A percentile compares a stretch with the other conserved stretches of the same genome.
These are phyloP conservation scores for Boechera retrofracta DNA, from an alignment of 345 rosid genomes.

Conservation along the genomic window DNA sequence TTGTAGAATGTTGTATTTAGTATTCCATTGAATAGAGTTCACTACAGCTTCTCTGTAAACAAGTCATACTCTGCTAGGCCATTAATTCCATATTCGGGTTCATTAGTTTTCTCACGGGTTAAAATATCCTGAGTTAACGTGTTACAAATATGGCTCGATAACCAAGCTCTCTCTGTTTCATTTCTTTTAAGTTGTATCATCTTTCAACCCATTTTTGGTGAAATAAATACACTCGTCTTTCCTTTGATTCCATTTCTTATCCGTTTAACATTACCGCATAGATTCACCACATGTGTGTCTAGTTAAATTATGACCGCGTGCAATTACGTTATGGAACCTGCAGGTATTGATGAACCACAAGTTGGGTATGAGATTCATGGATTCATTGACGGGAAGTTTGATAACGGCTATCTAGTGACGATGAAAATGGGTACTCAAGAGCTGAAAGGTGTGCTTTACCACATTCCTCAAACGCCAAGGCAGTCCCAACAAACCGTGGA, in stretches of 20 bases:
- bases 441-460: conserved; percentile 84
- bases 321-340: not conserved
- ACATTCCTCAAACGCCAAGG: conserved; percentile 51
- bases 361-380: conserved; percentile 66
- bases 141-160: not conserved
- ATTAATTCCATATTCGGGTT: not conserved
- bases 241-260: conserved; percentile 12
- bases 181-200: conserved; percentile 15
- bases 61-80: not conserved
- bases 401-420: conserved; percentile 79
- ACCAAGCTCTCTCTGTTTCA: conserved; percentile 5
- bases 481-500: conserved; percentile 35
- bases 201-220: not conserved
- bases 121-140: not conserved
- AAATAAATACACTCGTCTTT: conserved; percentile 9
- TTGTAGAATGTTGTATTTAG: conserved; percentile 17
- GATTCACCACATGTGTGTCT: conserved; percentile 2
- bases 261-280: not conserved
- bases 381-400: conserved; percentile 84
- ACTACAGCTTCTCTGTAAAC: not conserved
- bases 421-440: conserved; percentile 60
- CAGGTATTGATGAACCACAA: conserved; percentile 34
- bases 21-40: conserved; percentile 10
- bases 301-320: not conserved
- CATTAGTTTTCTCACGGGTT: not conserved